Conservation (phyloP, 345 rosid genomes). For the Bruguiera sexangula region DNA sequence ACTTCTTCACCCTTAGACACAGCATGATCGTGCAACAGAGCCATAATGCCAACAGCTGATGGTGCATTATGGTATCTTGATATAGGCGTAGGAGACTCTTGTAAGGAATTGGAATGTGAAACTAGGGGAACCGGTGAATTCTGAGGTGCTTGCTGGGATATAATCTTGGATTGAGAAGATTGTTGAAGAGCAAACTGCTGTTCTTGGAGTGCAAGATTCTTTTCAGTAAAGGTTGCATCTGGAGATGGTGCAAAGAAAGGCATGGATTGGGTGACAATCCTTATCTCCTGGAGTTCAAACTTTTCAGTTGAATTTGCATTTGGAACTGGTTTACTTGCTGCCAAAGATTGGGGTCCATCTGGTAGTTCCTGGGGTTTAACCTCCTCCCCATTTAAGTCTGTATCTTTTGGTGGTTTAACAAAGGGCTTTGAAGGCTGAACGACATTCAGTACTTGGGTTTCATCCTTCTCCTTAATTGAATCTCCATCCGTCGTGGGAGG, state of each 20-base stretch:
- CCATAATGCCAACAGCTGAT: conserved; percentile 64
- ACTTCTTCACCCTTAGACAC: conserved; percentile 41
- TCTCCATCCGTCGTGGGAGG: conserved; percentile 8
- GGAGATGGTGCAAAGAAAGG: conserved; percentile 19
- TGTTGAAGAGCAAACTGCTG: conserved; percentile 47
- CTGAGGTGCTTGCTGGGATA: conserved; percentile 48
- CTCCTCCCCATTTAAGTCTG: conserved; percentile 7
- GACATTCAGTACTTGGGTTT: conserved; percentile 7
- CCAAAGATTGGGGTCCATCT: conserved; percentile 5
- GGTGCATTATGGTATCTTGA: conserved; percentile 56
- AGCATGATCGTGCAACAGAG: conserved; percentile 69
- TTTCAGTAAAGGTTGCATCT: conserved; percentile 33
- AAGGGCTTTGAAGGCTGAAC: neutral
- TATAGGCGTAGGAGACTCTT: conserved; percentile 44
- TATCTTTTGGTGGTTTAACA: conserved; percentile 12
- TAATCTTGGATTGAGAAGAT: conserved; percentile 49
- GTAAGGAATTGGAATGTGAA: conserved; percentile 34
- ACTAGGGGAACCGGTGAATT: conserved; percentile 42
- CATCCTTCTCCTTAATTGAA: conserved; percentile 8
- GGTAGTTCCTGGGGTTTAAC: conserved; percentile 2
- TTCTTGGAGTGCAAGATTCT: conserved; percentile 44
- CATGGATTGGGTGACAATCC: neutral
- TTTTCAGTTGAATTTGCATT: conserved; percentile 20
- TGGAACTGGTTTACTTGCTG: conserved; percentile 19
- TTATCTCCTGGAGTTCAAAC: conserved; percentile 5